Evolutionary conservation across 2,329 filamentous ascomycete genomes (phyloP), one percentile per base, ranked within the genome.

Genomic region (Colletotrichum coccodes): DNA sequence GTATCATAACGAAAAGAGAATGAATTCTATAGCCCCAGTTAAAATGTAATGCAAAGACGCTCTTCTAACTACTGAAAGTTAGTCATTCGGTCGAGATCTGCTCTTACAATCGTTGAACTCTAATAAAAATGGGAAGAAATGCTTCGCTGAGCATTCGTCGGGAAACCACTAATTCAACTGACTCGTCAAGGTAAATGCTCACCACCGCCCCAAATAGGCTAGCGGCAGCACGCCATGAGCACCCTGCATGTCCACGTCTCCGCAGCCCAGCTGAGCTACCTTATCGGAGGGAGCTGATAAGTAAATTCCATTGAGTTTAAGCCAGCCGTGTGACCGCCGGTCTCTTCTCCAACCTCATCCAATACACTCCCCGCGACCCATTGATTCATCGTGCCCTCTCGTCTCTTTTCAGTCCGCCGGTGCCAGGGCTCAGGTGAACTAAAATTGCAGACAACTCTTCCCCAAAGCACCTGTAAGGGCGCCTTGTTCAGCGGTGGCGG

Each of bases 401-500:
- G 7, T 36, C 4, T 12, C 28, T 57, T 38, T 7, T 36, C 49
- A 16, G 12, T 23, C 12, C n/a, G 30, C 6, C n/a, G 2, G n/a
- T 36, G n/a, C 36, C 50, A 21, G 32, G 12, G 12, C n/a, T 8
- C n/a, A 34, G 12, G 11, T 23, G 32, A 18, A 36, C 16, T 21
- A 36, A 36, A 6, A 23, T 12, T n/a, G n/a, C 16, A 32, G 42
- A 5, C 4, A 28, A 26, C 21, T n/a, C 23, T 28, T 26, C 21
- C 21, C 56, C 16, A 34, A 50, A 11, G 21, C 36, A 60, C 32
- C 3, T 28, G n/a, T 30, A 23, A 28, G 56, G n/a, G 30, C 56
- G 40, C 14, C 14, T 34, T 18, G 21, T 26, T 58, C 57, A 60
- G 47, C 46, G 52, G 66, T 44, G 32, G 66, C 49, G 62, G 66